A percentile compares a stretch with the other conserved stretches of the same genome.
These are phyloP conservation scores for Canavalia gladiata DNA, from an alignment of 306 rosid genomes.

Conservation along the genomic window DNA sequence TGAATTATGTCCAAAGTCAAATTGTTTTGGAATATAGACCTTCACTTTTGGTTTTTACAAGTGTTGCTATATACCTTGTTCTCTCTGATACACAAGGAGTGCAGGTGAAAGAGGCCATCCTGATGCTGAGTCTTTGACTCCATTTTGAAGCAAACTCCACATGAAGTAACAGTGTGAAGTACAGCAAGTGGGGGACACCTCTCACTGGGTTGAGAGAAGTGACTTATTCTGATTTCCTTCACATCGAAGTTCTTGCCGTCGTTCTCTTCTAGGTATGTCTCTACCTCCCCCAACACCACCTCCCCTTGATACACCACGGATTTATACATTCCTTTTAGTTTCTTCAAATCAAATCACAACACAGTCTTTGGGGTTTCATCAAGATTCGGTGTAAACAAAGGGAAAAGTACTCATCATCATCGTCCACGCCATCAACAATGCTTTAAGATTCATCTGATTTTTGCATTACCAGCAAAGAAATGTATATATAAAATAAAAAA, in stretches of 20 bases:
- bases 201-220: constrained; percentile 95
- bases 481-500: constrained; percentile 37
- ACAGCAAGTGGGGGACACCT: constrained; percentile 99
- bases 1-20: constrained; percentile 63
- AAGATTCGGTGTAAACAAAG: constrained; percentile 46
- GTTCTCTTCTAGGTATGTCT: constrained; percentile 78
- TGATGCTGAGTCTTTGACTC: constrained; percentile 88
- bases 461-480: constrained; percentile 55
- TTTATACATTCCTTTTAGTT: constrained; percentile 66
- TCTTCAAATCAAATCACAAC: constrained; percentile 53
- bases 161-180: constrained; percentile 82
- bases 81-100: constrained; percentile 97
- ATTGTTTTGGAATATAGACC: constrained; percentile 40
- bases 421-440: constrained; percentile 56
- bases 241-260: constrained; percentile 67
- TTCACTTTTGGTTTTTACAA: constrained; percentile 31
- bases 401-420: constrained; percentile 58
- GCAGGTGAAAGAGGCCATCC: constrained; percentile 89
- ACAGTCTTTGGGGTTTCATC: constrained; percentile 60
- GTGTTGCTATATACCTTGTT: constrained; percentile 88
- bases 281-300: constrained; percentile 93
- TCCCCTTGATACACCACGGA: constrained; percentile 87
- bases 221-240: constrained; percentile 93
- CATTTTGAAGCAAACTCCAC: constrained; percentile 98
- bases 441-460: constrained; percentile 75